Conservation (phyloP, 2,329 filamentous ascomycete species). For the Ceratocystis colombiana region DNA sequence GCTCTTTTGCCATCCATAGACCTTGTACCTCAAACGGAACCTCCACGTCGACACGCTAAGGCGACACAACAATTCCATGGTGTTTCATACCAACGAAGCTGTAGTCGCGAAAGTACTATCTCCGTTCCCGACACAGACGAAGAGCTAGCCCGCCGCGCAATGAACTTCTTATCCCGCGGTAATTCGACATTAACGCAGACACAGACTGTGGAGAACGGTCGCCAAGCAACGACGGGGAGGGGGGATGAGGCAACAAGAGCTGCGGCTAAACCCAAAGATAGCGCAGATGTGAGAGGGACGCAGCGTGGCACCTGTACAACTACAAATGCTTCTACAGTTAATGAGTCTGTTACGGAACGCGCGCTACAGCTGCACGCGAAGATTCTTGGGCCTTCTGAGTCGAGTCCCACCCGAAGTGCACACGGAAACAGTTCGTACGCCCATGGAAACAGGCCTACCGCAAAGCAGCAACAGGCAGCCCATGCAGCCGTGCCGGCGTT, state of each 20-base stretch:
- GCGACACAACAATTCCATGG: conserved; percentile 33
- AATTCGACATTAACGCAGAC: conserved; percentile 32
- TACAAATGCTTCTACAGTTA: conserved; percentile 34
- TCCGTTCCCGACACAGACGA: conserved; percentile 49
- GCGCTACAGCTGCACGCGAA: conserved; percentile 19
- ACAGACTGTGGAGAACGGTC: neutral
- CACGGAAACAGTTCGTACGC: neutral
- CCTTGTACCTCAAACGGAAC: conserved; percentile 51
- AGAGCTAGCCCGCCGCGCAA: conserved; percentile 45
- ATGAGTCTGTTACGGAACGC: conserved; percentile 12
- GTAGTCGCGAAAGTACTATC: conserved; percentile 76
- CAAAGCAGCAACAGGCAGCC: no score
- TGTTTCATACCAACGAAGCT: conserved; percentile 31
- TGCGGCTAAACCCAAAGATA: neutral
- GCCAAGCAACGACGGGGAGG: neutral
- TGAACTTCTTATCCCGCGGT: conserved; percentile 29
- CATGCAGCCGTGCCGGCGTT: neutral
- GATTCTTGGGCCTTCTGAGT: neutral
- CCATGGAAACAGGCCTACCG: no score
- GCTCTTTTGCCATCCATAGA: conserved; percentile 53
- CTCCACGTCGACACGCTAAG: conserved; percentile 38
- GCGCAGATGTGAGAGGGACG: conserved; percentile 32
- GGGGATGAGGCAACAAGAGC: neutral
- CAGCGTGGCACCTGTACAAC: conserved; percentile 48
- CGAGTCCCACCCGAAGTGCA: neutral